Base-by-base conservation (phyloP, 306 rosid species). In the Fragaria nilgerrensis region DNA sequence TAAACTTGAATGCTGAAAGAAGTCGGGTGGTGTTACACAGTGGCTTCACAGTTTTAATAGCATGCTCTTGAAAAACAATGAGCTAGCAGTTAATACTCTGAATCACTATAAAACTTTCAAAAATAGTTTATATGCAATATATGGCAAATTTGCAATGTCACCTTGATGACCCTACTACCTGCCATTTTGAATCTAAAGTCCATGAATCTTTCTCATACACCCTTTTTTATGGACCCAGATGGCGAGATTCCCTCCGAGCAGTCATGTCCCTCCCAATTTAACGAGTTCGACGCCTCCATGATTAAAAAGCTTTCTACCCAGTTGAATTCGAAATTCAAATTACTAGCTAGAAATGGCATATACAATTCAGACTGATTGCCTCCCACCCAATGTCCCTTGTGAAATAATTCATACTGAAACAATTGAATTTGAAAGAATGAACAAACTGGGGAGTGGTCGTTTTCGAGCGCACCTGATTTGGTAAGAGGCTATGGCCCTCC, bases 321-420 rank as follows among this genome's bases (percentile, higher is more conserved):
- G 14, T n/a, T n/a, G 66, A 37, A 73, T 52, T 73, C 23, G 10
- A 25, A 74, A 23, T 74, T 74, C 17, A 74, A 74, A 41, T 74
- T 2, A 69, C 56, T 25, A 44, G 48, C 56, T 25, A 44, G 23
- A 69, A 44, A 45, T 25, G n/a, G 55, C 52, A 23, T 13, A 20
- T 45, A 44, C 7, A 32, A 29, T 50, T 72, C 23, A 44, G 15
- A 19, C 29, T 5, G 62, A 2, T 29, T 72, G 39, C 47, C 47
- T 9, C 61, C 11, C 16, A 16, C 10, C 48, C 47, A 19, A 8
- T 9, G 48, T 9, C 13, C 48, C 48, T 36, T 9, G 70, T 66
- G 48, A 37, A 37, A 66, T 66, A 20, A 66, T 66, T 66, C 44
- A 64, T 64, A 23, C 7, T 12, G 34, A 25, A 50, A 56, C 53